Percentiles rank a stretch among this genome's conserved stretches.
Evolutionary conservation across 1,284 basidiomycete genomes (phyloP).

Genomic region (Sporisorium iseilematis-ciliati): DNA sequence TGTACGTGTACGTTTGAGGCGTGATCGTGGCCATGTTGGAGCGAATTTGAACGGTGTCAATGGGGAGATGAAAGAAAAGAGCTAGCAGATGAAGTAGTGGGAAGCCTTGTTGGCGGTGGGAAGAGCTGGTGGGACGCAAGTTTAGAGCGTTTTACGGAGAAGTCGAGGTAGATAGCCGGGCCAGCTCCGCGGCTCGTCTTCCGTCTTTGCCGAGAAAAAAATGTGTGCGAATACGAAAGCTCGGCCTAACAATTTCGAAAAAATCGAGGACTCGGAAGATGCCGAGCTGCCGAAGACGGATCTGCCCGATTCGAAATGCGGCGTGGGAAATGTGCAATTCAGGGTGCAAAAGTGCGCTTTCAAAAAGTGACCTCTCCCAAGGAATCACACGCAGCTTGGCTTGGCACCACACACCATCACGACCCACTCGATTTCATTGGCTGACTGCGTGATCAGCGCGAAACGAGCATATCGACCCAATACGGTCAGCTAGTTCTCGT

Average conservation of each 20-base stretch:
- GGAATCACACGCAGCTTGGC: too few relatives aligned
- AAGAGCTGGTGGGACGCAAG: not conserved
- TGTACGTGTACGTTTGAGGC: slow-evolving; percentile 52
- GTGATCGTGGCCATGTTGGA: slow-evolving; percentile 20
- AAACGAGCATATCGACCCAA: not conserved
- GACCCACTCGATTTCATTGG: not conserved
- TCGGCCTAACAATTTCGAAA: not conserved
- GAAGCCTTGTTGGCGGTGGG: too few relatives aligned
- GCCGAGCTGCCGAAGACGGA: slow-evolving; percentile 28
- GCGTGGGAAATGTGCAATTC: slow-evolving; percentile 4
- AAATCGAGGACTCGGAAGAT: not conserved
- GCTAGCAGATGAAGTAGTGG: too few relatives aligned
- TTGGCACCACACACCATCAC: not conserved
- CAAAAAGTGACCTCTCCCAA: not conserved
- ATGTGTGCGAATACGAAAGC: not conserved
- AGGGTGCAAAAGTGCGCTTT: slow-evolving; percentile 15
- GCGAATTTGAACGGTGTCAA: too few relatives aligned
- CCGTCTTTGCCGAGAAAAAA: not conserved
- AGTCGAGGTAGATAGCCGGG: slow-evolving; percentile 18
- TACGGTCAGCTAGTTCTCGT: not conserved
- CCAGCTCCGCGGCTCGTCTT: slow-evolving; percentile 20
- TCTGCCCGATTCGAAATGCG: slow-evolving; percentile 21
- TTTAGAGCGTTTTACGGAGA: not conserved
- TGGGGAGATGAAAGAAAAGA: not conserved
- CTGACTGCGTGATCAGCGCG: slow-evolving; percentile 1